Evolutionary conservation across 805 yeast species (phyloP).

Genomic region (Saccharomycopsis schoenii): DNA sequence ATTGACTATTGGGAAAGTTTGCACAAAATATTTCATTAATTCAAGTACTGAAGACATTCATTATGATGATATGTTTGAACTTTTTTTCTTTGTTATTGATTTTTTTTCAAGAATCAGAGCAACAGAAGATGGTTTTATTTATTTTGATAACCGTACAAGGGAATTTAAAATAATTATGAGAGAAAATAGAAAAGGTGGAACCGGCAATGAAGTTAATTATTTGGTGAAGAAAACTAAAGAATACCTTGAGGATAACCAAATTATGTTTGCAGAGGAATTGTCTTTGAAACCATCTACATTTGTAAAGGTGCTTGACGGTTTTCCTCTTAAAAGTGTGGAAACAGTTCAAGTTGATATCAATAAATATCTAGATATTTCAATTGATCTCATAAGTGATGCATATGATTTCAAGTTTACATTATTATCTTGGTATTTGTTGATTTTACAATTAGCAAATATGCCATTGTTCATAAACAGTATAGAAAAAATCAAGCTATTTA

Average conservation of each 20-base stretch:
- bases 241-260: not conserved
- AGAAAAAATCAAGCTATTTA: conserved; percentile 1
- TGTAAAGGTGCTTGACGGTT: not conserved
- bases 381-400: not conserved
- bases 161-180: conserved; percentile 10
- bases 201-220: not conserved
- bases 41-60: not conserved
- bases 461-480: conserved; percentile 11
- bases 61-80: not conserved
- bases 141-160: conserved; percentile 10
- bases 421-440: conserved; percentile 11
- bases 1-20: not conserved
- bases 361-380: not conserved
- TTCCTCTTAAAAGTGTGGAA: not conserved
- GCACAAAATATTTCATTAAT: not conserved
- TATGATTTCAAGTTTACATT: not conserved
- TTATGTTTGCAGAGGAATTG: not conserved
- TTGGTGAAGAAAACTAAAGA: not conserved
- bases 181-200: not conserved
- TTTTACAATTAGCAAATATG: conserved; percentile 14
- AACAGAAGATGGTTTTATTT: conserved; percentile 3
- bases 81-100: conserved; percentile 10
- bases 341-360: conserved; percentile 5
- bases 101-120: conserved; percentile 14
- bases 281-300: not conserved